Evolutionary conservation across 495 filamentous ascomycete species (phyloP).

Genomic region (Sporormia fimetaria): DNA sequence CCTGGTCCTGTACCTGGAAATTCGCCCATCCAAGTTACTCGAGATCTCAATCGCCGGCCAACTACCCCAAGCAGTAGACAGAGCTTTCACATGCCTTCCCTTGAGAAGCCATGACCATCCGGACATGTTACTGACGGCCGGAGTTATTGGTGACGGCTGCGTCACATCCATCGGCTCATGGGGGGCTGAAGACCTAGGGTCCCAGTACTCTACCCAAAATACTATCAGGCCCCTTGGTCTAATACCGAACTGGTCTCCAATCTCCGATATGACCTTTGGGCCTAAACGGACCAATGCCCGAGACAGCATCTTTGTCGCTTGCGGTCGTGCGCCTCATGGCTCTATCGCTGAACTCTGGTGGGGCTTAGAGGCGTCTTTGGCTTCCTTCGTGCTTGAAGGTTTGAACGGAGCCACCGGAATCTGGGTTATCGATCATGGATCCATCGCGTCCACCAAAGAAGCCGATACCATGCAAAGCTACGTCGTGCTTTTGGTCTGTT

Average conservation of each 20-base stretch:
- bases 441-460: not conserved
- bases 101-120: conserved; percentile 44
- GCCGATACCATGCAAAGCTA: conserved; percentile 2
- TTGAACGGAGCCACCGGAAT: conserved; percentile 20
- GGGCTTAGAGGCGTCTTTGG: conserved; percentile 26
- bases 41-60: conserved; percentile 39
- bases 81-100: conserved; percentile 61
- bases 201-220: conserved; percentile 10
- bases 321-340: conserved; percentile 29
- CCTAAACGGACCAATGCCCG: conserved; percentile 4
- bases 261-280: conserved; percentile 52
- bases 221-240: conserved; percentile 41
- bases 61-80: conserved; percentile 51
- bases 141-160: conserved; percentile 64
- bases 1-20: conserved; percentile 41
- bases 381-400: conserved; percentile 2
- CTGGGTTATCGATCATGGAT: conserved; percentile 24
- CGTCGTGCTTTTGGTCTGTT: conserved; percentile 9
- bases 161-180: conserved; percentile 19
- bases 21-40: conserved; percentile 26
- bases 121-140: conserved; percentile 69
- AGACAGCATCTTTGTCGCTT: conserved; percentile 26
- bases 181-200: not conserved
- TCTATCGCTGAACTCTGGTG: conserved; percentile 27
- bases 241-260: conserved; percentile 78